Evolutionary conservation across 169 alveolate species (phyloP), one percentile per base, ranked within the genome.

Genomic region (Haemoproteus tartakovskyi): DNA sequence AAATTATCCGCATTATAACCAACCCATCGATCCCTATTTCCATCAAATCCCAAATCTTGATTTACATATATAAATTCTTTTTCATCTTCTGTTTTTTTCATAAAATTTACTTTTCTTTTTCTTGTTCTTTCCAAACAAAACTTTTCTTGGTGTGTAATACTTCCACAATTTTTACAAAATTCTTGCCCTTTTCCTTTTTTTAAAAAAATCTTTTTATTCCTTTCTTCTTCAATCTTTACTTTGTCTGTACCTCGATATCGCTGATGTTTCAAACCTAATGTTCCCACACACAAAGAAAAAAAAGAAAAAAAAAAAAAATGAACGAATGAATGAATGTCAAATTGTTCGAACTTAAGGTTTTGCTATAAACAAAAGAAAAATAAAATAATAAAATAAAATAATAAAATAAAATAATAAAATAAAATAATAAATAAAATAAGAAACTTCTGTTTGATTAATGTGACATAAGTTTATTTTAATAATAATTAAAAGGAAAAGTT

Each of bases 101-200:
- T 90, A 83, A 79, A 94, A 87, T 96, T 95, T 3, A 99, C 98
- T n/a, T 98, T 98, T 60, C 90, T 84, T 87, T 95, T 94, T 60
- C 99, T 85, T 21, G 99, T 99, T 27, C 99, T 90, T 63, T 97
- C 99, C 45, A 94, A 87, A 78, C 99, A 98, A 60, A 91, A 96
- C 89, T 95, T 97, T 62, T 92, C 95, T 62, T 91, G 90, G 85
- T 98, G 99, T 27, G 99, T 95, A 78, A 91, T 87, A 3, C 99
- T 97, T 6, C 99, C 99, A 91, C 99, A 98, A 88, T 98, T 98
- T 47, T 92, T 94, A 52, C 99, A 97, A n/a, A 99, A 99, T 1
- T 98, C 98, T 63, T 78, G 97, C 63, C 86, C 88, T 95, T 78
- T 93, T 91, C 1, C 87, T 27, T 24, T 87, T 80, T 29, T 61